Base-by-base conservation (phyloP, 495 filamentous ascomycete genomes). In the Chaetomium tenue region DNA sequence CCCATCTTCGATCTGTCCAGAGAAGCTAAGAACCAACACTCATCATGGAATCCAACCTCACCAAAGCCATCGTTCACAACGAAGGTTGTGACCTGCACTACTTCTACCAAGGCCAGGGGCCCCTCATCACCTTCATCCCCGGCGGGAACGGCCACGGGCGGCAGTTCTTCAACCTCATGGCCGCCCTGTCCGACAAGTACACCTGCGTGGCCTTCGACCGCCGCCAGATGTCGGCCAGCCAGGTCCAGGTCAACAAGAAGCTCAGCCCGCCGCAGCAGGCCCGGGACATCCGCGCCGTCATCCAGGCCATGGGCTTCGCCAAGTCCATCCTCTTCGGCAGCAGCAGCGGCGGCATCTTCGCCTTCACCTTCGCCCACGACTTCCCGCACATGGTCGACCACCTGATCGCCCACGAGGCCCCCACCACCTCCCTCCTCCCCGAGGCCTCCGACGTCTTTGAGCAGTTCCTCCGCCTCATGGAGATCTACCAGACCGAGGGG, bases 11-110 rank as follows among this genome's bases (percentile, higher is more conserved):
- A n/a, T 11, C 6, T 44, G 40, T 44, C 0, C 39, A 44, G 18
- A 11, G 33, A 37, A 33, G 7, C 3, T 33, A 33, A 37, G 6
- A 37, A 37, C 33, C 33, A 37, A 47, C 44, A 18, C 18, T 8
- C 25, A 13, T 5, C 20, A 60, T 60, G 57, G 44, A 30, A 6
- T 60, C 46, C 42, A 60, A 60, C 44, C 26, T 39, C 5, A 60
- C 57, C n/a, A 30, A 18, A 30, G 58, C 52, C 15, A 39, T 58
- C 30, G 60, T 74, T 9, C 61, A 69, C 48, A 72, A 69, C 23
- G 72, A 72, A 65, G 64, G 57, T n/a, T 72, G 68, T 48, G 63
- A 69, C 28, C 30, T 72, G 20, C 72, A 74, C 30, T 74, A 71
- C 56, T 72, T 70, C 70, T 66, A 67, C 61, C 66, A 68, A 39